A percentile compares a stretch with the other conserved stretches of the same genome.
Evolutionary conservation across 2,329 filamentous ascomycete species (phyloP).

Genomic region (Laburnicola sp.): DNA sequence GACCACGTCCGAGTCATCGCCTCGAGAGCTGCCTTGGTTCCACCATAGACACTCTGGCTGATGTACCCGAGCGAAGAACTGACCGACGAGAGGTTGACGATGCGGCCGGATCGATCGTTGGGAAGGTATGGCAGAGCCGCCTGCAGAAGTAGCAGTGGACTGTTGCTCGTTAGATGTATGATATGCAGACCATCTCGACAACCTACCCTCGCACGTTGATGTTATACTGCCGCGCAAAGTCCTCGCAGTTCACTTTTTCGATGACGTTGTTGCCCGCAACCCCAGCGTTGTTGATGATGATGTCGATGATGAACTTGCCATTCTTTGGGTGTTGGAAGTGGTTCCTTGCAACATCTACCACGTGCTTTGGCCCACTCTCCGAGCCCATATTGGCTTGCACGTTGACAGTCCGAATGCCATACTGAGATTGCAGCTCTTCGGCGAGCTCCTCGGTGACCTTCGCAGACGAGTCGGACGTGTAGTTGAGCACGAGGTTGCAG

Average conservation of each 20-base stretch:
- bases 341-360: conserved; percentile 62
- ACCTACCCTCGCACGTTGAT: conserved; percentile 86
- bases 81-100: conserved; percentile 64
- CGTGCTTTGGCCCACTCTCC: conserved; percentile 60
- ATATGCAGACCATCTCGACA: not conserved
- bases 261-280: conserved; percentile 65
- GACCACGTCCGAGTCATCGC: conserved; percentile 71
- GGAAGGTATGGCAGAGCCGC: conserved; percentile 71
- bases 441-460: conserved; percentile 58
- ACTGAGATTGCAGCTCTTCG: conserved; percentile 55
- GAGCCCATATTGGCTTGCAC: conserved; percentile 73
- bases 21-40: conserved; percentile 68
- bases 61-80: conserved; percentile 60
- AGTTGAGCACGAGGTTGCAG: conserved; percentile 69
- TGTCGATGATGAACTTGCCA: conserved; percentile 70
- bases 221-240: conserved; percentile 73
- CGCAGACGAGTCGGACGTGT: conserved; percentile 66
- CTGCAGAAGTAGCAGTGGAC: conserved; percentile 77
- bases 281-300: conserved; percentile 86
- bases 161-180: not conserved
- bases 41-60: conserved; percentile 64
- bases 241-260: conserved; percentile 62
- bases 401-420: conserved; percentile 63
- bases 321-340: conserved; percentile 60
- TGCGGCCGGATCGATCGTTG: conserved; percentile 65